Base-by-base conservation (phyloP, 2,329 filamentous ascomycete species). In the Apiospora rasikravindrae region DNA sequence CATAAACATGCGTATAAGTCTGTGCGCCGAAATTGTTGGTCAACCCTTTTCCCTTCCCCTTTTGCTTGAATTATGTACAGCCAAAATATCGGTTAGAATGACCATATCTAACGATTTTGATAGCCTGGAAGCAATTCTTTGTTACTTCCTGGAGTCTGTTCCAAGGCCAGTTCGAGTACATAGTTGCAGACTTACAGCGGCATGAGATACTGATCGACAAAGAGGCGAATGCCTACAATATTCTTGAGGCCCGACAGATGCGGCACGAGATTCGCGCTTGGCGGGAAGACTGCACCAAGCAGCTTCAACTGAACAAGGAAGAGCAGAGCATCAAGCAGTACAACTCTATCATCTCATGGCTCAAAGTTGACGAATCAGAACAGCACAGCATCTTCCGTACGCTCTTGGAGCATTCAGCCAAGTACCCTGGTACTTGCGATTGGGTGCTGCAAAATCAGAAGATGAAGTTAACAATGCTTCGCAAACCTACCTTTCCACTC, bases 1-100 rank as follows among this genome's bases (percentile, higher is more conserved):
- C 86, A 88, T 69, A 81, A 81, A 29, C 67, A 82, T 2, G 84
- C 85, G 0, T 88, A 88, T 71, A 82, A 82, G 19, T 86, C 86
- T 57, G 80, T 88, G 24, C 77, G 80, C 0, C 73, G 80, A 40
- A 80, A 76, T 22, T 69, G 81, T 82, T 64, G 72, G 78, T 40
- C 33, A 6, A 7, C n/a, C n/a, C 53, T 73, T 2, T 7, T 49
- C 1, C n/a, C 57, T 69, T 8, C 16, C 7, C 2, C 19, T 45
- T 45, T 19, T 19, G 6, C 19, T 45, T 19, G 1, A 3, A 19
- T 22, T 6, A 6, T 19, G 14, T 2, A 45, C 8, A 37, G 37
- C 37, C 37, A 4, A 4, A 37, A 37, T 8, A n/a, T n/a, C n/a
- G n/a, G n/a, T n/a, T n/a, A n/a, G 4, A 37, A 37, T 29, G n/a